These are phyloP conservation scores for Rhizophagus clarus DNA, from an alignment of 192 early-diverging fungal species.

Conservation along the genomic window DNA sequence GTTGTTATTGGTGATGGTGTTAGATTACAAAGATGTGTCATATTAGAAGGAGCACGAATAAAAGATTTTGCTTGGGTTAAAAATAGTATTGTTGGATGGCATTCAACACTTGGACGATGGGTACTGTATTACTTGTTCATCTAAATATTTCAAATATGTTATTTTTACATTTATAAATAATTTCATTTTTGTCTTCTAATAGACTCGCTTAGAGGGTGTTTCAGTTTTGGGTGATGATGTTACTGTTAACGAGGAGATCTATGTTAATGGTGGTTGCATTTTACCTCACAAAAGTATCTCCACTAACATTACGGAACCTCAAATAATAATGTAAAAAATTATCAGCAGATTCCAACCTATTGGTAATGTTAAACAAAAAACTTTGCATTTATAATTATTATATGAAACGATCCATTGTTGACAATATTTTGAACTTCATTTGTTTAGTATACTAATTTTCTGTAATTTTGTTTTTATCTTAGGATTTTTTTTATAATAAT, in stretches of 20 bases:
- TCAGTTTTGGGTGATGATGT: slow-evolving; percentile 98
- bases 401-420: too few species aligned
- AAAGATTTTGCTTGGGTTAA: slow-evolving; percentile 92
- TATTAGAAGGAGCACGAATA: slow-evolving; percentile 82
- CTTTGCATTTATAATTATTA: too few species aligned
- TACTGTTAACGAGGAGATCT: slow-evolving; percentile 89
- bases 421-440: too few species aligned
- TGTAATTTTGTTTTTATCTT: too few species aligned
- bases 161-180: slow-evolving; percentile 8
- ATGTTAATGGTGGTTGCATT: slow-evolving; percentile 93
- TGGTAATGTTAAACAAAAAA: too few species aligned
- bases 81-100: slow-evolving; percentile 94
- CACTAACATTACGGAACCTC: slow-evolving; percentile 86
- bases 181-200: slow-evolving; percentile 12
- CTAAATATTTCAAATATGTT: not conserved
- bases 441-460: too few species aligned
- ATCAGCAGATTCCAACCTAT: too few species aligned
- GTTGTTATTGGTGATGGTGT: slow-evolving; percentile 94
- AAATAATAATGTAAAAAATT: slow-evolving; percentile 85
- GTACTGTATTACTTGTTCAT: slow-evolving; percentile 34
- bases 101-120: slow-evolving; percentile 94
- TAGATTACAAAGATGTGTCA: slow-evolving; percentile 82
- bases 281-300: slow-evolving; percentile 96
- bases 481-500: too few species aligned
- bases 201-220: slow-evolving; percentile 88